These are phyloP conservation scores for Wickerhamomyces ciferrii DNA, from an alignment of 805 yeast species.

Conservation along the genomic window DNA sequence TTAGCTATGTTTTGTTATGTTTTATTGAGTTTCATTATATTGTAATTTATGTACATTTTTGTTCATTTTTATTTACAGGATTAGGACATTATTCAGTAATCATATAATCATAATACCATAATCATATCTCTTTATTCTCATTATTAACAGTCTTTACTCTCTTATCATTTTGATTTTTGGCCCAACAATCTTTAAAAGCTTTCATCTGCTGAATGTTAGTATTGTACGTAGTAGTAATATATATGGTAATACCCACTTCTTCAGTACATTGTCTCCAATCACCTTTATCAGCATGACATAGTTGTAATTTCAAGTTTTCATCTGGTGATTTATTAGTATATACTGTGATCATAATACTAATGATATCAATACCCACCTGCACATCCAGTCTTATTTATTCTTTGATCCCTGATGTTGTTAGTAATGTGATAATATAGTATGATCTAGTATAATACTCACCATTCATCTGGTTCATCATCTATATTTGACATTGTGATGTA, in stretches of 20 bases:
- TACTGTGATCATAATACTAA: too few relatives aligned
- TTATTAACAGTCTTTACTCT: conserved; percentile 32
- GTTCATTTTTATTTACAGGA: too few relatives aligned
- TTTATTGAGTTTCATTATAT: too few relatives aligned
- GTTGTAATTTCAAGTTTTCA: conserved; percentile 63
- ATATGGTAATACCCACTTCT: conserved; percentile 55
- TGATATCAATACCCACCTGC: conserved; percentile 37
- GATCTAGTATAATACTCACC: conserved; percentile 31
- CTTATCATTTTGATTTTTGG: conserved; percentile 28
- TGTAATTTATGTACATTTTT: too few relatives aligned
- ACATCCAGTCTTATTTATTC: conserved; percentile 76
- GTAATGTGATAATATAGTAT: too few relatives aligned
- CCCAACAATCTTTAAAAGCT: conserved; percentile 39
- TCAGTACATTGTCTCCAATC: conserved; percentile 74
- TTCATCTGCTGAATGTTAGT: conserved; percentile 27
- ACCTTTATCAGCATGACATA: conserved; percentile 76
- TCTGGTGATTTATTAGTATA: too few relatives aligned
- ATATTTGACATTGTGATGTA: too few relatives aligned
- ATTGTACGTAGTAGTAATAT: too few relatives aligned
- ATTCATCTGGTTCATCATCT: conserved; percentile 62
- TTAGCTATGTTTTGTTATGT: too few relatives aligned
- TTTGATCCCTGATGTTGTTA: conserved; percentile 45
- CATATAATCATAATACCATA: too few relatives aligned
- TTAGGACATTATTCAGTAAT: too few relatives aligned
- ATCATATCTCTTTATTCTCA: neutral